Evolutionary conservation across 176 grass and related monocot species (phyloP).

Genomic region (Musa troglodytarum): DNA sequence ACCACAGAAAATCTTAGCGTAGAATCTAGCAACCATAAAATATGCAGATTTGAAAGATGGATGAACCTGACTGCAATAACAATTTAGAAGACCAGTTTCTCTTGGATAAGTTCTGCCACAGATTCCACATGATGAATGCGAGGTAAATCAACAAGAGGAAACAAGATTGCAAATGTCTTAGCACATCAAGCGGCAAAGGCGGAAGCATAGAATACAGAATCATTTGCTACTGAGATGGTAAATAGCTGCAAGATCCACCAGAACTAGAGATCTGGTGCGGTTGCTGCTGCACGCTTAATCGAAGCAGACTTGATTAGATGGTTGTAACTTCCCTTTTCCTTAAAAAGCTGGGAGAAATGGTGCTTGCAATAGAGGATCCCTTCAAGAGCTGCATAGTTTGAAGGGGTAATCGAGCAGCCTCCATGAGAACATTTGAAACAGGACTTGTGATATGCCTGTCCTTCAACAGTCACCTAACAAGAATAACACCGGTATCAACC

Average conservation of each 20-base stretch:
- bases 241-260: not conserved
- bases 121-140: not conserved
- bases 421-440: constrained; percentile 98
- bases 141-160: not conserved
- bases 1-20: no score
- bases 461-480: constrained; percentile 82
- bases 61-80: no score
- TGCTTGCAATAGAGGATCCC: constrained; percentile 98
- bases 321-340: constrained; percentile 99
- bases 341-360: constrained; percentile 99
- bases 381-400: constrained; percentile 88
- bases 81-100: not conserved
- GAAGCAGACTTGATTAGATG: constrained; percentile 81
- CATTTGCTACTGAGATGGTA: not conserved
- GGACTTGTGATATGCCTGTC: constrained; percentile 76
- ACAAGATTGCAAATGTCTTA: not conserved
- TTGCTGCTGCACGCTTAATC: constrained; percentile 41
- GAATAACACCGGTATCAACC: not conserved
- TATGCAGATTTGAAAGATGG: no score
- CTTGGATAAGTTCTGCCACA: not conserved
- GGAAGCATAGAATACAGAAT: not conserved
- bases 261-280: not conserved
- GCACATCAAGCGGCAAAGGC: not conserved
- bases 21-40: no score
- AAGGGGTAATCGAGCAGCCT: constrained; percentile 77